A percentile compares a stretch with the other conserved stretches of the same genome.
Evolutionary conservation across 2,329 filamentous ascomycete species (phyloP).

Genomic region (Endoconidiophora laricicola): DNA sequence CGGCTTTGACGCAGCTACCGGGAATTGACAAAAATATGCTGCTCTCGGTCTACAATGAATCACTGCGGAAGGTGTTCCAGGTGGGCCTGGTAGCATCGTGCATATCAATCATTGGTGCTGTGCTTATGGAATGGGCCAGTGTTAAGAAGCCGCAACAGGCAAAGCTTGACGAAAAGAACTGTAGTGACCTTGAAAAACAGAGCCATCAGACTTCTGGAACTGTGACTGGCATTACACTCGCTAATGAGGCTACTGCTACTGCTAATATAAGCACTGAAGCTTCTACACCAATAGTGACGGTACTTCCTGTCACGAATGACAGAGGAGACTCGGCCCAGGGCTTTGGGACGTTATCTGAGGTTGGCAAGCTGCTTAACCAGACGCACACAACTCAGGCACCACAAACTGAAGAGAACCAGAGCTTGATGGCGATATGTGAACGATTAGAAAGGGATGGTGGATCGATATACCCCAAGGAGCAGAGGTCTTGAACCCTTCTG

Average conservation of each 20-base stretch:
- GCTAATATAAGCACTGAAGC: neutral
- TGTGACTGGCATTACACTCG: too few species aligned
- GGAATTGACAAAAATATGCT: slow-evolving; percentile 31
- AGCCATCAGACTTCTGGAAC: too few species aligned
- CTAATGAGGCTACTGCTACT: too few species aligned
- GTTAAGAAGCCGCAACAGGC: slow-evolving; percentile 19
- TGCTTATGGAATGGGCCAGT: slow-evolving; percentile 42
- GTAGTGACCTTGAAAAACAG: too few species aligned
- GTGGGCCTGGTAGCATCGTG: slow-evolving; percentile 38
- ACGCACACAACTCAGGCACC: neutral
- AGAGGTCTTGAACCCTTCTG: neutral
- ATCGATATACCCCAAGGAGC: neutral
- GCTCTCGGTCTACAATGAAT: slow-evolving; percentile 42
- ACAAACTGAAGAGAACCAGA: neutral
- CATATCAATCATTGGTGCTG: slow-evolving; percentile 36
- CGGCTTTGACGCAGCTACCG: slow-evolving; percentile 20
- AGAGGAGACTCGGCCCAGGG: neutral
- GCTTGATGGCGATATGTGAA: neutral
- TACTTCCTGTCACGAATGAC: neutral
- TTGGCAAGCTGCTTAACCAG: neutral
- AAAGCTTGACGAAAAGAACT: neutral
- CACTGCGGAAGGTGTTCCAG: slow-evolving; percentile 42
- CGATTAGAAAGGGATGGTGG: neutral
- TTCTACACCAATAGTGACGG: neutral
- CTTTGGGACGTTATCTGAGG: neutral